These are phyloP conservation scores for Huntiella omanensis DNA, from an alignment of 2,329 filamentous ascomycete genomes.

Conservation along the genomic window DNA sequence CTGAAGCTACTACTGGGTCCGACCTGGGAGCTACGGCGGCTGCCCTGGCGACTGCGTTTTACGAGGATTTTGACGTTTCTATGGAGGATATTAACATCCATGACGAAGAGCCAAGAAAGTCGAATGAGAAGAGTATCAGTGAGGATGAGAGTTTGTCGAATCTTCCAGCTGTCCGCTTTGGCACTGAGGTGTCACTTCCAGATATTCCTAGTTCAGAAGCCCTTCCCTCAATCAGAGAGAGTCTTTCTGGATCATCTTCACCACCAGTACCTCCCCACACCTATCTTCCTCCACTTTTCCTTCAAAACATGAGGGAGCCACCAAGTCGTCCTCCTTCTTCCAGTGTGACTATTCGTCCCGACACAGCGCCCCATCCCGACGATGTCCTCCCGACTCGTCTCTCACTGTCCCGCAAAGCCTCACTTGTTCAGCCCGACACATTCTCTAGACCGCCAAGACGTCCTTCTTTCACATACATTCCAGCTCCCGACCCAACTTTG, in stretches of 20 bases:
- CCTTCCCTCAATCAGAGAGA: constrained; percentile 9
- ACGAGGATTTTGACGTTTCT: constrained; percentile 1
- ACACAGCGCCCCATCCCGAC: constrained; percentile 4
- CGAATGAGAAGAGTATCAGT: neutral
- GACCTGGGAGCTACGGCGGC: neutral
- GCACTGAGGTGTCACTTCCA: constrained; percentile 5
- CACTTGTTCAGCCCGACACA: constrained; percentile 4
- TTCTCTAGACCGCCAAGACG: neutral
- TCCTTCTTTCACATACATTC: constrained; percentile 1
- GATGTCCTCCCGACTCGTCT: constrained; percentile 2
- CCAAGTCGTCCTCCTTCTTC: neutral
- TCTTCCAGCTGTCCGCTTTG: constrained; percentile 3
- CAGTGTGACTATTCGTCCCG: constrained; percentile 2
- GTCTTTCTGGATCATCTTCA: constrained; percentile 2
- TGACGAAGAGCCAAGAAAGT: neutral
- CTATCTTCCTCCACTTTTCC: constrained; percentile 1
- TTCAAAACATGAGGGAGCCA: neutral
- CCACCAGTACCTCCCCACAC: constrained; percentile 2
- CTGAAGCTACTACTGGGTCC: neutral
- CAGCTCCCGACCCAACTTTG: constrained; percentile 3
- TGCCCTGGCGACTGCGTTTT: neutral
- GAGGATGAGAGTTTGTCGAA: constrained; percentile 4
- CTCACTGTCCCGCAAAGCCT: constrained; percentile 5
- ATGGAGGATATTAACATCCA: constrained; percentile 6
- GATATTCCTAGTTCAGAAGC: constrained; percentile 11